Evolutionary conservation across 352 stramenopile species (phyloP).

Genomic region (Pythium phragmiticola): DNA sequence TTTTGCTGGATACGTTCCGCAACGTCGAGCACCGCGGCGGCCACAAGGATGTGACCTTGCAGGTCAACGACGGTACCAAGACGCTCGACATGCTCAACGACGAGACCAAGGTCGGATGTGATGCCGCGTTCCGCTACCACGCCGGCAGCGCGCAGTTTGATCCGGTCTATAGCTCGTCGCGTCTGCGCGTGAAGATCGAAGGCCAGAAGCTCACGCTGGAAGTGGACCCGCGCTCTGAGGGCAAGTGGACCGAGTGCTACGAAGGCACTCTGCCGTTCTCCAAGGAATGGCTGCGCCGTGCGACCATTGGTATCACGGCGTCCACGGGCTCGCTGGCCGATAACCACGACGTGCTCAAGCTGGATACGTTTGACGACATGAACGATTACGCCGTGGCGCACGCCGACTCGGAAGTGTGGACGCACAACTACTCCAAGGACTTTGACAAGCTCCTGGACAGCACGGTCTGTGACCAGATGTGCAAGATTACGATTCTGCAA

Average conservation of each 20-base stretch:
- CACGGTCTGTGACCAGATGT: conserved; percentile 65
- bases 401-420: conserved; percentile 70
- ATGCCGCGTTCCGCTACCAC: conserved; percentile 77
- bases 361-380: conserved; percentile 60
- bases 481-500: conserved; percentile 80
- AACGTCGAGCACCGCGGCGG: conserved; percentile 82
- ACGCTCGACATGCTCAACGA: conserved; percentile 63
- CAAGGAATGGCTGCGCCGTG: conserved; percentile 59
- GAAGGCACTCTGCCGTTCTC: conserved; percentile 61
- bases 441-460: conserved; percentile 62
- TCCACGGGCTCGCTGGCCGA: conserved; percentile 77
- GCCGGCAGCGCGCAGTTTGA: conserved; percentile 76
- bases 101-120: conserved; percentile 69
- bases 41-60: conserved; percentile 83
- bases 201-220: conserved; percentile 54
- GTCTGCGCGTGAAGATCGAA: conserved; percentile 75
- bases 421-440: conserved; percentile 86
- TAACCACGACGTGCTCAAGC: conserved; percentile 80
- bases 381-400: conserved; percentile 50
- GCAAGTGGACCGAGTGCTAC: conserved; percentile 66
- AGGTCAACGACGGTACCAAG: conserved; percentile 82
- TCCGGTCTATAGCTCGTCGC: conserved; percentile 76
- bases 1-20: conserved; percentile 85
- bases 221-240: conserved; percentile 56
- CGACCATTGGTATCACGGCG: conserved; percentile 68